phyloP scores from a whole-genome alignment of 352 stramenopile species.

The Phytophthora tentaculata region DNA sequence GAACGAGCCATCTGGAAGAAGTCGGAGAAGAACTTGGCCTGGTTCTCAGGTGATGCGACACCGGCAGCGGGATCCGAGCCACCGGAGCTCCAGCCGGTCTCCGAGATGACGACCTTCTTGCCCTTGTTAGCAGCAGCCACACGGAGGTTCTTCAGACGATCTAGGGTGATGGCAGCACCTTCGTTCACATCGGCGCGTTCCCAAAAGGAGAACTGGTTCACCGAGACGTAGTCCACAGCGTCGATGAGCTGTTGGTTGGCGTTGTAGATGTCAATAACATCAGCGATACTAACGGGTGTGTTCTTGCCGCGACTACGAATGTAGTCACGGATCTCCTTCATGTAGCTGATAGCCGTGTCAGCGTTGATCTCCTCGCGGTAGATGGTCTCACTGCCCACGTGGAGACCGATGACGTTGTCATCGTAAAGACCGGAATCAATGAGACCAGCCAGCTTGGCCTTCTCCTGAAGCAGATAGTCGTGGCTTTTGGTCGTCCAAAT shows the following conservation, averaged over 20 bases:
- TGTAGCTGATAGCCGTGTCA: constrained; percentile 57
- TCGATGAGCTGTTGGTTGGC: constrained; percentile 61
- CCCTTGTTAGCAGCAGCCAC: constrained; percentile 45
- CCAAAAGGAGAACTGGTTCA: constrained; percentile 88
- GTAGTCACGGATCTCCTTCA: constrained; percentile 65
- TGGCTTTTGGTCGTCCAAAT: constrained; percentile 61
- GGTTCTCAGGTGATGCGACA: constrained; percentile 53
- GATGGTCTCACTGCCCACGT: constrained; percentile 74
- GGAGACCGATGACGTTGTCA: constrained; percentile 53
- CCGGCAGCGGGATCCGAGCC: constrained; percentile 38
- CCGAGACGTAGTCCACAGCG: constrained; percentile 68
- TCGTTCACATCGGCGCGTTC: constrained; percentile 57
- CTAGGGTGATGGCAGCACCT: constrained; percentile 51
- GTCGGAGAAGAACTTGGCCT: constrained; percentile 73
- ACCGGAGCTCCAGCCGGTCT: constrained; percentile 69
- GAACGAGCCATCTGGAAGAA: constrained; percentile 63
- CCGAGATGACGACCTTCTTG: constrained; percentile 74
- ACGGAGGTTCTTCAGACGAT: constrained; percentile 26
- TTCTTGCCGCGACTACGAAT: constrained; percentile 45
- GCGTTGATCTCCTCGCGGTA: constrained; percentile 67
- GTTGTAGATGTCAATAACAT: constrained; percentile 77
- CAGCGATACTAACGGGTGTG: constrained; percentile 70
- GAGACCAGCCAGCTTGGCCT: constrained; percentile 45
- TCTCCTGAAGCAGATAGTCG: constrained; percentile 54
- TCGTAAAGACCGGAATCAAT: constrained; percentile 53